Evolutionary conservation across 75 land plant species (phyloP), one percentile per base, ranked within the genome.

Genomic region (Pseudotsuga menziesii): DNA sequence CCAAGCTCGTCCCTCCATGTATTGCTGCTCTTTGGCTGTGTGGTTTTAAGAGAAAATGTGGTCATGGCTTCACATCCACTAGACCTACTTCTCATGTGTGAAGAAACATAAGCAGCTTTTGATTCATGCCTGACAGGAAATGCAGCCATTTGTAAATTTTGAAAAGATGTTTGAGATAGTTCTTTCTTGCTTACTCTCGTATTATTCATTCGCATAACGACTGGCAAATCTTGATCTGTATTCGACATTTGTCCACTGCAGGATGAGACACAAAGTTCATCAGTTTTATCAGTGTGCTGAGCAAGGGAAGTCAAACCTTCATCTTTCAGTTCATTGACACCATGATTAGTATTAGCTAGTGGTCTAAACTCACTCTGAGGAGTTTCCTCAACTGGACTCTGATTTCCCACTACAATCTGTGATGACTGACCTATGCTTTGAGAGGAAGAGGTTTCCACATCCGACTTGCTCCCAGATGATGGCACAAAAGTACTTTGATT

Each of bases 171-270:
- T 41, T 69, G 72, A 23, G 41, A 39, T 20, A 41, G 6, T 44
- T 69, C 72, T n/a, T 69, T 69, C 41, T 12, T 39, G 48, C 22
- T 20, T 22, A 44, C 48, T 9, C 41, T 41, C 20, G 52, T 19
- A 39, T 69, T 69, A 41, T 39, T 69, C 44, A 36, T 69, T 69
- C 41, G 54, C 52, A 69, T 41, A 41, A 44, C 41, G 41, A 44
- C n/a, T 69, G 72, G 44, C 72, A 69, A 20, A 69, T n/a, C 72
- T 69, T 69, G 72, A 3, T 69, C 72, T 69, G 52, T 39, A 7
- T 41, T 69, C 11, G 48, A 69, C 23, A 44, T 69, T 41, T 41
- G 72, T 69, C 20, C 23, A n/a, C 41, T 41, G 72, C 23, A 3
- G 39, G 72, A 41, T 41, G 48, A 36, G 72, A 41, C n/a, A 16